Evolutionary conservation across 23 red algal species (phyloP).

Genomic region (Gracilaria gracilis): DNA sequence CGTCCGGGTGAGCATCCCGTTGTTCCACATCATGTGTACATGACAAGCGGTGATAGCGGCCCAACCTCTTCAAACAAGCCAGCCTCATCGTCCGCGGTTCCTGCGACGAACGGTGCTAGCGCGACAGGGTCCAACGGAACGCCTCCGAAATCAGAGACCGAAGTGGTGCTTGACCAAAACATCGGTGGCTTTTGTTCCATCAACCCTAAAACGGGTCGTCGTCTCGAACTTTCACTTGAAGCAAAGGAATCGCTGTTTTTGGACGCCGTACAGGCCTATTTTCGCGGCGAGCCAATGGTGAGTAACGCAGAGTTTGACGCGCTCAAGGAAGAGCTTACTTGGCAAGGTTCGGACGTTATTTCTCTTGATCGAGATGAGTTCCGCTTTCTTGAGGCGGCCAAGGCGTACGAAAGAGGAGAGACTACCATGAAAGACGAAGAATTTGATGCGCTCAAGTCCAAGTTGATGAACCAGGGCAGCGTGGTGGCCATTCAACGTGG

Average conservation of each 20-base stretch:
- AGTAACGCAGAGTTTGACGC: constrained; percentile 93
- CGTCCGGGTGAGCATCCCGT: not conserved
- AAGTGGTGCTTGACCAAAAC: constrained; percentile 77
- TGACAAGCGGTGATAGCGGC: constrained; percentile 1
- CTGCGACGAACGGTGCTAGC: not conserved
- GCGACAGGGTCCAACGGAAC: not conserved
- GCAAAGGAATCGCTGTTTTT: constrained; percentile 96
- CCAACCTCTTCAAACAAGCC: not conserved
- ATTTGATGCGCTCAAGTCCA: constrained; percentile 88
- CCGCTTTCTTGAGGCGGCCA: constrained; percentile 88
- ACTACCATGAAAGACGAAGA: constrained; percentile 88
- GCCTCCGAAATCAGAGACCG: not conserved
- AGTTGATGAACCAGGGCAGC: constrained; percentile 63
- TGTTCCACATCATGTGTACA: not conserved
- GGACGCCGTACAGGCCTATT: constrained; percentile 87
- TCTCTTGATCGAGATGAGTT: constrained; percentile 88
- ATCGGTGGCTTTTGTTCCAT: constrained; percentile 84
- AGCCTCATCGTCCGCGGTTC: not conserved
- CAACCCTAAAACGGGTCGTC: constrained; percentile 78
- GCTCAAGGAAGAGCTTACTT: constrained; percentile 97
- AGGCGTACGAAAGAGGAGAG: constrained; percentile 80
- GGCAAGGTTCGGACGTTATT: constrained; percentile 91
- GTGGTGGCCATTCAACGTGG: constrained; percentile 86
- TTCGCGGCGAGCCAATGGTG: constrained; percentile 67
- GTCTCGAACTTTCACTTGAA: constrained; percentile 59